Evolutionary conservation across 768 basidiomycete species (phyloP).

Genomic region (Trametes elegans): DNA sequence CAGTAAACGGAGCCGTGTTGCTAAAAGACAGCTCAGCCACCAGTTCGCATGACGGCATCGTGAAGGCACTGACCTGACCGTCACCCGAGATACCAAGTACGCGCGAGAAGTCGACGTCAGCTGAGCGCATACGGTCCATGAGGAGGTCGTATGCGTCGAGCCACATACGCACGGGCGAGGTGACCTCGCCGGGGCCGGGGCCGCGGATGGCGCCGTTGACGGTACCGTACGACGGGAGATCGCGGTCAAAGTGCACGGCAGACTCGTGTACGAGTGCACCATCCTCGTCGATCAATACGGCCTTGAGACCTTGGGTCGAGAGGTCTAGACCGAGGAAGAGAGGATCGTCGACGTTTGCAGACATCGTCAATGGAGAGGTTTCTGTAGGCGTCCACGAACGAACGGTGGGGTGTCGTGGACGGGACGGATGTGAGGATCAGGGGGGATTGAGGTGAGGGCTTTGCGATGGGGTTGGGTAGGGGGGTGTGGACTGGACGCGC

Average conservation of each 20-base stretch:
- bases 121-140: constrained; percentile 56
- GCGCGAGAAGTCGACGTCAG: constrained; percentile 54
- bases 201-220: constrained; percentile 64
- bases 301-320: constrained; percentile 85
- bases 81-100: constrained; percentile 74
- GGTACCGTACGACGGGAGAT: constrained; percentile 68
- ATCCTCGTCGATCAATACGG: constrained; percentile 60
- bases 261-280: constrained; percentile 62
- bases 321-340: constrained; percentile 82
- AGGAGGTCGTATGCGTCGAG: constrained; percentile 83
- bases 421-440: neutral
- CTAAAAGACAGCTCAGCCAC: constrained; percentile 33
- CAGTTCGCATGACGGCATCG: neutral
- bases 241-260: constrained; percentile 76
- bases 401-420: neutral
- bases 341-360: constrained; percentile 20
- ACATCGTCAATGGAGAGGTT: constrained; percentile 3
- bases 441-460: neutral
- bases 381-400: neutral
- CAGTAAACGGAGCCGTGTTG: constrained; percentile 90
- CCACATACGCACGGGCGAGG: constrained; percentile 81
- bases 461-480: neutral
- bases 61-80: constrained; percentile 54
- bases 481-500: neutral
- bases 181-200: constrained; percentile 69